Base-by-base conservation (phyloP, 2,329 filamentous ascomycete species). In the Hypoxylon sp. region DNA sequence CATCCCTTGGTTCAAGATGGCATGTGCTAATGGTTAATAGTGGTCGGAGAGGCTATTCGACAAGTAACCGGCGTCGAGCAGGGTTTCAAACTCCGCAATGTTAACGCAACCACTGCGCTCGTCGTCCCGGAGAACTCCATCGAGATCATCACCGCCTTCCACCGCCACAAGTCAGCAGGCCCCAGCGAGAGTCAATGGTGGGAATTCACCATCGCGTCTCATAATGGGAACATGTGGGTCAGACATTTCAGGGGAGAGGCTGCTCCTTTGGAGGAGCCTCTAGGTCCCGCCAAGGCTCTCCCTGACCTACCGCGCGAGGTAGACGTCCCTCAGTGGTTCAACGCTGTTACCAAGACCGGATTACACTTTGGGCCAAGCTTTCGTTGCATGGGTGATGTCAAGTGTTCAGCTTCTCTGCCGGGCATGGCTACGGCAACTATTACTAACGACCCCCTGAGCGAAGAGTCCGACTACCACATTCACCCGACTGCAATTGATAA, bases 31-130 rank as follows among this genome's bases (percentile, higher is more conserved):
- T n/a, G n/a, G n/a, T n/a, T n/a, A n/a, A n/a, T n/a, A n/a, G n/a
- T n/a, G n/a, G 75, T 72, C 2, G 73, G 75, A 1, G 78, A 80
- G 58, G 79, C 78, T 3, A 67, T 68, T 1, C 37, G 58, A 6
- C 66, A 70, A 41, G 26, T 65, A 4, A 58, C 48, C 2, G 63
- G 62, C 8, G 20, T 46, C 1, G 37, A 54, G 10, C 46, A 49
- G 10, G 54, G 54, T n/a, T 56, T 52, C 33, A 58, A 63, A 35
- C 4, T 72, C 43, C 50, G 63, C 18, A 33, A 67, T 48, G 40
- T 72, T 1, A n/a, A 58, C 3, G 60, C 72, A 13, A 63, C 33
- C 10, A 48, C 37, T 1, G 71, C 70, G 6, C 41, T 72, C 35
- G 58, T 73, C 8, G 18, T 68, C 9, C 23, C 40, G 5, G 49